Evolutionary conservation across 768 basidiomycete species (phyloP), one percentile per base, ranked within the genome.

Genomic region (Filobasidium floriforme): DNA sequence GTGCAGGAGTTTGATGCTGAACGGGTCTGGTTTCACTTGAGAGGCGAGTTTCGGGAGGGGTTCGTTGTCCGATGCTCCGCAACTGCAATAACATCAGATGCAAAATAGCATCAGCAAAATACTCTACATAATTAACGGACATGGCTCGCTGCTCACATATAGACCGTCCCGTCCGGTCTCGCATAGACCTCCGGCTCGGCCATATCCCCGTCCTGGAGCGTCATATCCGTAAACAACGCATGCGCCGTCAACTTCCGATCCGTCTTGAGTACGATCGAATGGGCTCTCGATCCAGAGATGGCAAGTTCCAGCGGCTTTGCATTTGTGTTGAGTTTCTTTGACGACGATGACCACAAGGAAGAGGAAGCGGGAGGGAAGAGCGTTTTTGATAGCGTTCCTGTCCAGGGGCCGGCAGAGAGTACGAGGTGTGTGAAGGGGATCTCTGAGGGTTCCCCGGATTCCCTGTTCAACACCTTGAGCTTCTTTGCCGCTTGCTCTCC

Each of bases 391-490:
- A 93, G 75, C 10, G 73, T 73, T 9, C 89, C 82, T 0, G 89
- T 89, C 91, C 92, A 96, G 18, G 89, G 88, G 28, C 92, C 92
- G n/a, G 89, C 89, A 46, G 86, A 83, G 60, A 96, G 76, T 46
- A 94, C 80, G 68, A 92, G 84, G 63, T 87, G 82, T 11, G 87
- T 87, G 18, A 88, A 87, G 0, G 81, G 76, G 19, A 88, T 72
- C 70, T 14, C 19, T 63, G 61, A 59, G 65, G 66, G 52, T 40
- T 32, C 32, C 22, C 37, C 18, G 11, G 29, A 11, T 2, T 37
- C 24, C 41, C 26, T 41, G 2, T n/a, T 29, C 10, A 41, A 44
- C 26, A 65, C 41, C 15, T 43, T 55, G 5, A 51, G 12, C 19
- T 12, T 3, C 19, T 24, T 18, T 9, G 4, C 32, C 32, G 3